Evolutionary conservation across 441 rosid genomes (phyloP), one percentile per base, ranked within the genome.

Genomic region (Jatropha podagrica): DNA sequence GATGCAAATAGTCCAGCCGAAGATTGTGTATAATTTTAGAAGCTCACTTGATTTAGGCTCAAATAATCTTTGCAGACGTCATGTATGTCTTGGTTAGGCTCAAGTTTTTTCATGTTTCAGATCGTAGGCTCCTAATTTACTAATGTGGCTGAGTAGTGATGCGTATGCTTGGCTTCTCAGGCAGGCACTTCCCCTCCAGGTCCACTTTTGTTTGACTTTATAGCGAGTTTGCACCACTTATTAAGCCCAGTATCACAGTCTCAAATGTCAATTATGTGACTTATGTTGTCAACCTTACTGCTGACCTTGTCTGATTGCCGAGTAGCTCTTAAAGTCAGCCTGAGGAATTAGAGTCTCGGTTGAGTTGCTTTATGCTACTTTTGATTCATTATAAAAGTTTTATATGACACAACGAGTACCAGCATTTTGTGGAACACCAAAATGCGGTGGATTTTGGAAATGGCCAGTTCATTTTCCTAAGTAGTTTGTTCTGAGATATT

Each of bases 1-100:
- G 5, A 52, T 7, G 15, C 18, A n/a, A 62, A 37, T 74, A 12
- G 56, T 44, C 20, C 41, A 26, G 75, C 64, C 13, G 42, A 42
- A 61, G 65, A 32, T 37, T n/a, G 27, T 56, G 23, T 37, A 13
- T 42, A 15, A 54, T 13, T 32, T 69, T 58, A 68, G 67, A 71
- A 75, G 32, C 46, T 62, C 65, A 52, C 27, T 63, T 54, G 41
- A 49, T 26, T 49, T 49, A 67, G 54, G 56, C 20, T 46, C 40
- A 71, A 42, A 44, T 8, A 59, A 65, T 46, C 46, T 48, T 49
- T 41, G 65, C 27, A 46, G 15, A 6, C 55, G 58, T 14, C 11
- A 11, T 41, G 7, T 6, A 4, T 65, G 23, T 32, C 15, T 58
- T 20, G 5, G 27, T 48, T 49, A 15, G 27, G 46, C 58, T 48